phyloP scores from a whole-genome alignment of 2,329 filamentous ascomycete genomes.

The Geosmithia flava region DNA sequence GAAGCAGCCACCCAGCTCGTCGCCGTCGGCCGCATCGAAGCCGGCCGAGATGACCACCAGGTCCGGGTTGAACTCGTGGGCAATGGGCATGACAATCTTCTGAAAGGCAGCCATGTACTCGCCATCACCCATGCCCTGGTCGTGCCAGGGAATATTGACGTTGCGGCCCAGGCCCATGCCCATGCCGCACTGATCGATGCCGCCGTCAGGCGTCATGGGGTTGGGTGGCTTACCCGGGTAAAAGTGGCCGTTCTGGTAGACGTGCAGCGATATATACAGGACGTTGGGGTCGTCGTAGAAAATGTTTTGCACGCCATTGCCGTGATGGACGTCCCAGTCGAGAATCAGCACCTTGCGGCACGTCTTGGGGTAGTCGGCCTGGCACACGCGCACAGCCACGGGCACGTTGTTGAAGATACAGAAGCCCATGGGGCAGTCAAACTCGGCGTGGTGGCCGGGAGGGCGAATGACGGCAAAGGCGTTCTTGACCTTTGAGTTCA shows the following conservation, averaged over 20 bases:
- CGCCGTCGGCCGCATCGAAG: constrained; percentile 89
- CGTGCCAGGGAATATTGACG: constrained; percentile 55
- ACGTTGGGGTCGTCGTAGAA: constrained; percentile 94
- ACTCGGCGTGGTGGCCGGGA: constrained; percentile 90
- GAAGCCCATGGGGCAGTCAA: constrained; percentile 77
- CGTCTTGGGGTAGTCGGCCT: constrained; percentile 62
- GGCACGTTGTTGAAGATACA: constrained; percentile 98
- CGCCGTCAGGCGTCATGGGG: constrained; percentile 44
- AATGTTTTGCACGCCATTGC: constrained; percentile 92
- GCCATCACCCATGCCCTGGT: constrained; percentile 80
- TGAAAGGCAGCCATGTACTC: constrained; percentile 97
- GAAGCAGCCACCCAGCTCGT: constrained; percentile 84
- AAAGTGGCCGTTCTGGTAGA: constrained; percentile 72
- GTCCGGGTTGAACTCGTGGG: constrained; percentile 85
- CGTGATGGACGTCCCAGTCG: constrained; percentile 76
- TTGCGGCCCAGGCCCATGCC: constrained; percentile 46
- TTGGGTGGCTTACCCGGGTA: constrained; percentile 62
- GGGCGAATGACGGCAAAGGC: constrained; percentile 91
- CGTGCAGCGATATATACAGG: constrained; percentile 89
- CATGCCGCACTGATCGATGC: constrained; percentile 45
- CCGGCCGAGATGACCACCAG: constrained; percentile 91
- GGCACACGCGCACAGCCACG: constrained; percentile 80
- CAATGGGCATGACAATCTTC: constrained; percentile 91
- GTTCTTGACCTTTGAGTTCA: constrained; percentile 75
- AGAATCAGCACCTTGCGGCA: constrained; percentile 88